phyloP scores from a whole-genome alignment of 1,139 yeast genomes.

The Pneumocystis canis region DNA sequence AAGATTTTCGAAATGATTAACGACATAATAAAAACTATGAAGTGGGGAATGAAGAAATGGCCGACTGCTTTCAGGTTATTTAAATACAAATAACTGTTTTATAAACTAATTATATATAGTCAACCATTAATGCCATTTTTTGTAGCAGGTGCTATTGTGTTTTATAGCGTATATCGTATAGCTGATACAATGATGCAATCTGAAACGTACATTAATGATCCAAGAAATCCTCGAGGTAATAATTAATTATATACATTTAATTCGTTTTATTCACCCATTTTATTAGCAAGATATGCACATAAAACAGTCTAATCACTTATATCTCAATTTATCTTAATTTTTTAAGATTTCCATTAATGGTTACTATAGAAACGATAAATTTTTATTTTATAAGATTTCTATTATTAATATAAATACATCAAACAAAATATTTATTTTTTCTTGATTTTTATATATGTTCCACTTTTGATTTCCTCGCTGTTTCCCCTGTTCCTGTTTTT shows the following conservation, averaged over 20 bases:
- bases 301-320: too few species aligned
- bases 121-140: neutral
- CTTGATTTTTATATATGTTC: neutral
- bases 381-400: too few species aligned
- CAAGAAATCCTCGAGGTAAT: conserved; percentile 39
- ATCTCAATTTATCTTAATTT: too few species aligned
- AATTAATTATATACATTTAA: neutral
- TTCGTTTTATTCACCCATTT: neutral
- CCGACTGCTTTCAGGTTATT: conserved; percentile 35
- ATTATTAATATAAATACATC: too few species aligned
- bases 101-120: neutral
- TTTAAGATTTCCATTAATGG: too few species aligned
- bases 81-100: conserved; percentile 52
- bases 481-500: neutral
- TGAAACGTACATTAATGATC: conserved; percentile 49
- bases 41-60: conserved; percentile 19
- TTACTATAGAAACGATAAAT: too few species aligned
- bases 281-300: neutral
- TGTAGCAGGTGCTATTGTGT: conserved; percentile 32
- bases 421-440: too few species aligned
- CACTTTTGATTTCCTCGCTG: neutral
- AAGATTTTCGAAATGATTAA: neutral
- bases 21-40: conserved; percentile 5
- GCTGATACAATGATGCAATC: conserved; percentile 37
- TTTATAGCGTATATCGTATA: conserved; percentile 38